Conservation (phyloP, 768 basidiomycete species). For the Termitomyces sp. region DNA sequence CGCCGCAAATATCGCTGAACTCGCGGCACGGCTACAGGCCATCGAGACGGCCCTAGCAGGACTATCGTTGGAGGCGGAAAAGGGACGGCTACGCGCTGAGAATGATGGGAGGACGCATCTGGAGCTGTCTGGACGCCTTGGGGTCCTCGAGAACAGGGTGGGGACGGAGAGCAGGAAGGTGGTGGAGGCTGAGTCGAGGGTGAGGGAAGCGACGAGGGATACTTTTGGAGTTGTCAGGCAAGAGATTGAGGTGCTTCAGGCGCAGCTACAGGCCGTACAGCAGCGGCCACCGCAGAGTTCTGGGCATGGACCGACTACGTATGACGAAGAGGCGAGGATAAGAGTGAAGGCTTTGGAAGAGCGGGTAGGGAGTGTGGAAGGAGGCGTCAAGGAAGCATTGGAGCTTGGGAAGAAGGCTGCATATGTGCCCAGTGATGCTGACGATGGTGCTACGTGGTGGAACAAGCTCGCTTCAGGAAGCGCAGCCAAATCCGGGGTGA, state of each 20-base stretch:
- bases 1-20: constrained; percentile 59
- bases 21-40: constrained; percentile 53
- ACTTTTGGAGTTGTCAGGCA: constrained; percentile 44
- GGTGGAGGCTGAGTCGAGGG: constrained; percentile 47
- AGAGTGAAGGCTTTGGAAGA: constrained; percentile 57
- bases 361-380: constrained; percentile 54
- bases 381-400: constrained; percentile 65
- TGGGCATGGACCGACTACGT: constrained; percentile 15
- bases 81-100: constrained; percentile 44
- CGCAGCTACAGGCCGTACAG: constrained; percentile 29
- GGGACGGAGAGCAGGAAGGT: constrained; percentile 30
- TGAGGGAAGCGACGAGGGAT: constrained; percentile 36
- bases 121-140: constrained; percentile 51
- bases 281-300: constrained; percentile 13
- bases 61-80: constrained; percentile 51
- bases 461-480: constrained; percentile 50
- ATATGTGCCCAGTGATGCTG: constrained; percentile 24
- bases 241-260: constrained; percentile 50
- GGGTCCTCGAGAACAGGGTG: constrained; percentile 49
- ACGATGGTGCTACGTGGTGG: constrained; percentile 61
- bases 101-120: constrained; percentile 43
- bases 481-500: constrained; percentile 36
- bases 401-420: constrained; percentile 52
- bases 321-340: constrained; percentile 52
- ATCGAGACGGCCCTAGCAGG: constrained; percentile 61